Evolutionary conservation across 2,329 filamentous ascomycete species (phyloP).

Genomic region (Pleoardoris graminearum): DNA sequence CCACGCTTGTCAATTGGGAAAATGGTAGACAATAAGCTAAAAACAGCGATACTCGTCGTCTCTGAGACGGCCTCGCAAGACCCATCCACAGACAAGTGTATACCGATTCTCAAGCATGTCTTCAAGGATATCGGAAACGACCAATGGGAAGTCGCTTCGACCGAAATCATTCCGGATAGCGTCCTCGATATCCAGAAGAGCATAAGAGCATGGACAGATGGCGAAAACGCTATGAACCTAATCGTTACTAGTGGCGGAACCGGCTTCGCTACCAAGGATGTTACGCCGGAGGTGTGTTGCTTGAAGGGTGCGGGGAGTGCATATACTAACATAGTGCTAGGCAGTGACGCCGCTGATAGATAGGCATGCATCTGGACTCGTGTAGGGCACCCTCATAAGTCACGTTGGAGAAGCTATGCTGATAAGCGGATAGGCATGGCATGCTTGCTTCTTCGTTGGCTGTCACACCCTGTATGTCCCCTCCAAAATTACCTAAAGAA

Average conservation of each 20-base stretch:
- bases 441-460: constrained; percentile 85
- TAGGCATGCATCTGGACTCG: constrained; percentile 82
- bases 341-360: constrained; percentile 79
- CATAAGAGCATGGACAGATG: constrained; percentile 74
- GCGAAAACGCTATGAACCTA: constrained; percentile 65
- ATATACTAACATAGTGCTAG: constrained; percentile 48
- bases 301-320: neutral
- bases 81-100: constrained; percentile 76
- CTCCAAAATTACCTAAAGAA: neutral
- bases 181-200: constrained; percentile 72
- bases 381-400: too few species aligned
- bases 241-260: constrained; percentile 91
- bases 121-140: constrained; percentile 68
- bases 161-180: constrained; percentile 79
- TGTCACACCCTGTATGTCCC: constrained; percentile 81
- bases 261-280: constrained; percentile 82
- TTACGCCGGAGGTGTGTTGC: constrained; percentile 77
- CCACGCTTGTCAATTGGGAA: too few species aligned
- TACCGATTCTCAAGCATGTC: constrained; percentile 66
- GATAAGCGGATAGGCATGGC: constrained; percentile 63
- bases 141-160: constrained; percentile 71
- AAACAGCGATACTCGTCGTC: constrained; percentile 78
- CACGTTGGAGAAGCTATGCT: too few species aligned
- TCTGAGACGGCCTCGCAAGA: constrained; percentile 87
- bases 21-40: constrained; percentile 56